Base-by-base conservation (phyloP, 2,329 filamentous ascomycete genomes). In the Exophiala dermatitidis region DNA sequence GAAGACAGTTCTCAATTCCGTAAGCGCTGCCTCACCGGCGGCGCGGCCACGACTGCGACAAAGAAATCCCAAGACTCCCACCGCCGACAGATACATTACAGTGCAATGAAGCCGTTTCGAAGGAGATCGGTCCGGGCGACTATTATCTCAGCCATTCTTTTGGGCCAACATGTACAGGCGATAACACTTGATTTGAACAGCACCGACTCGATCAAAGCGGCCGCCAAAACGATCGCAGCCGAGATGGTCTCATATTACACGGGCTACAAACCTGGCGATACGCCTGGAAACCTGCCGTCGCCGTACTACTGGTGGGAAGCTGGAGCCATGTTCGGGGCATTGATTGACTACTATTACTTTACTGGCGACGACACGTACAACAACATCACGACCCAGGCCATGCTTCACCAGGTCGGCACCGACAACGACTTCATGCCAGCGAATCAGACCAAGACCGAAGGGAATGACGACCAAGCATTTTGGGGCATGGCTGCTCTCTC, bases 301-400 rank as follows among this genome's bases (percentile, higher is more conserved):
- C 78, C 78, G 12, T 77, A 78, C 60, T 79, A 77, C 66, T 80
- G 77, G 77, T 90, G 83, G 87, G 85, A 86, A 70, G 84, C 77
- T 7, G 86, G 86, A 48, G 85, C 85, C 52, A 82, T 90, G 74
- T 80, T 80, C 63, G 79, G 77, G 54, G 75, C 84, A 2, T 72
- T 93, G 58, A 76, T 94, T 49, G 86, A 93, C 64, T 93, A 93
- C 68, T 94, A 87, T 86, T 86, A 84, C 66, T 88, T 88, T 66
- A 91, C 87, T 0, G 83, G 83, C 19, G 86, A 91, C 65, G 71
- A 76, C 3, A 76, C 77, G 33, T 93, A 86, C 71, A 90, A 90
- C 66, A 72, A 82, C 10, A 71, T 87, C 40, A 79, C 81, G 10
- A 77, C 76, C 34, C 75, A 86, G 59, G 89, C 80, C 8, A 76